These are phyloP conservation scores for Sphenostylis stenocarpa DNA, from an alignment of 306 rosid species.

Conservation along the genomic window DNA sequence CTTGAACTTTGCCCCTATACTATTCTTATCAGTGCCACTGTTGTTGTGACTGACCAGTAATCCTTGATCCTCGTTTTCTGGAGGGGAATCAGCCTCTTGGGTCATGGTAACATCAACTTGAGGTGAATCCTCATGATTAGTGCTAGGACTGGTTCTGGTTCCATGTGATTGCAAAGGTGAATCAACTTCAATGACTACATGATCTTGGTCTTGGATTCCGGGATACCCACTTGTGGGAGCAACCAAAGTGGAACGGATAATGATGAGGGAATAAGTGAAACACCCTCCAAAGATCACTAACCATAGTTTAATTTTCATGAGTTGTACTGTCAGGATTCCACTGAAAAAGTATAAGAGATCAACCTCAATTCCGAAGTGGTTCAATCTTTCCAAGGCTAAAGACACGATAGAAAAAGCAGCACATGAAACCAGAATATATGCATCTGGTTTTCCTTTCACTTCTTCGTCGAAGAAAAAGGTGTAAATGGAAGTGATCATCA, in stretches of 20 bases:
- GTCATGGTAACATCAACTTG: too few species aligned
- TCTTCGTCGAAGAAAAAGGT: not conserved
- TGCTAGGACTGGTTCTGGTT: too few species aligned
- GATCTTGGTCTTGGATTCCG: not conserved
- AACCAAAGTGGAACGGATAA: not conserved
- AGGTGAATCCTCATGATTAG: not conserved
- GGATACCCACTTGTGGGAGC: not conserved
- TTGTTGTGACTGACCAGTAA: not conserved
- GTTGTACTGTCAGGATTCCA: not conserved
- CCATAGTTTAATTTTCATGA: not conserved
- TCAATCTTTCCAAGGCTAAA: not conserved
- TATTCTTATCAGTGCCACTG: not conserved
- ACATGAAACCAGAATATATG: not conserved
- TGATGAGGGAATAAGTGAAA: not conserved
- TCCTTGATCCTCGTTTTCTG: not conserved
- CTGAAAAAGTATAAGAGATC: slow-evolving; percentile 24
- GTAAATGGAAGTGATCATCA: not conserved
- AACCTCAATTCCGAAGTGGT: not conserved
- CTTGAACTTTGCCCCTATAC: not conserved
- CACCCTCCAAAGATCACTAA: not conserved
- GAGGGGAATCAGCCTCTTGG: too few species aligned
- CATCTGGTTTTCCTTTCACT: slow-evolving; percentile 1
- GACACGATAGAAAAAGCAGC: slow-evolving; percentile 22
- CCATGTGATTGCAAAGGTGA: not conserved
- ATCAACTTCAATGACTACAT: not conserved